These are phyloP conservation scores for button mushroom (Agaricus bisporus) DNA, from an alignment of 768 basidiomycete species.

Conservation along the genomic window DNA sequence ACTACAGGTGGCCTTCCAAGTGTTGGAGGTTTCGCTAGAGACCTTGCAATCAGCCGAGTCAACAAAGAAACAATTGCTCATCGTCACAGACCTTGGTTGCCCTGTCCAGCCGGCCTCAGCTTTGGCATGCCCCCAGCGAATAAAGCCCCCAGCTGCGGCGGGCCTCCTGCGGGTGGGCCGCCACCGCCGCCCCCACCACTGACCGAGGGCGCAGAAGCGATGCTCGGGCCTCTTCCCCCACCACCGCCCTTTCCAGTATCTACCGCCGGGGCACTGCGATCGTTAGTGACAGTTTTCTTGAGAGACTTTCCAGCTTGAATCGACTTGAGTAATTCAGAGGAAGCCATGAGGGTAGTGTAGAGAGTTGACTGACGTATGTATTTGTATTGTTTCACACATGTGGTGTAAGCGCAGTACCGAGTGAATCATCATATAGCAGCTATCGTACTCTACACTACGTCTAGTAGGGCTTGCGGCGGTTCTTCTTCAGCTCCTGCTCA, in stretches of 20 bases:
- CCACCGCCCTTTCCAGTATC: constrained; percentile 41
- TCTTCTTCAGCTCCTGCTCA: constrained; percentile 89
- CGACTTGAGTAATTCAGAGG: constrained; percentile 68
- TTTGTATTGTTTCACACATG: no score
- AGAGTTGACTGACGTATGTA: neutral
- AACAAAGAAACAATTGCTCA: constrained; percentile 8
- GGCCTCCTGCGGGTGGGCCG: constrained; percentile 29
- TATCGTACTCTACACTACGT: constrained; percentile 1
- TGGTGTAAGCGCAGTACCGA: neutral
- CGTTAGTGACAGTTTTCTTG: constrained; percentile 80
- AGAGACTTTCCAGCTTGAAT: constrained; percentile 80
- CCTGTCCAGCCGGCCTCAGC: constrained; percentile 72
- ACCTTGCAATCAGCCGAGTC: neutral
- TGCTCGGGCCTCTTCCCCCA: constrained; percentile 17
- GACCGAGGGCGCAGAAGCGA: constrained; percentile 2
- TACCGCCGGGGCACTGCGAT: constrained; percentile 65
- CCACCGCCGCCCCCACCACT: constrained; percentile 14
- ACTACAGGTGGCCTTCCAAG: constrained; percentile 64
- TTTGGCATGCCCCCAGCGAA: constrained; percentile 94
- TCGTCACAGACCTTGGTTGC: constrained; percentile 40
- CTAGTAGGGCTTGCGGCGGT: constrained; percentile 81
- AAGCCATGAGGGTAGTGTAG: constrained; percentile 46
- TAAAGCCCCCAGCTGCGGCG: constrained; percentile 78
- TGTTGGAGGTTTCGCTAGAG: constrained; percentile 51
- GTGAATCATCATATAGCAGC: neutral